Evolutionary conservation across 345 rosid species (phyloP).

Genomic region (Jatropha curcas): DNA sequence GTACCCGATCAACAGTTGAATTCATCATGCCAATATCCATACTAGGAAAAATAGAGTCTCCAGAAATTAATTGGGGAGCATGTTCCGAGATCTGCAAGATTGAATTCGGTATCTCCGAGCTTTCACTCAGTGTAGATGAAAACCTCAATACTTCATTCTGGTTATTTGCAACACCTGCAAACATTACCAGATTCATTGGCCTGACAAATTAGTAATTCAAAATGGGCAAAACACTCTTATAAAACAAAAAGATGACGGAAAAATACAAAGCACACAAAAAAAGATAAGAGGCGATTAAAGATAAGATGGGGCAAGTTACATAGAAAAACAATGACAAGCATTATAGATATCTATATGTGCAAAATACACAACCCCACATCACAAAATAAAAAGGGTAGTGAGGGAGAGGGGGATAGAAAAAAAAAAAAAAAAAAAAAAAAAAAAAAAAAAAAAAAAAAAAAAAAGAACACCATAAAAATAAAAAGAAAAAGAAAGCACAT

Average conservation of each 20-base stretch:
- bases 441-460: too few relatives aligned
- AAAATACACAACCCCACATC: background rate
- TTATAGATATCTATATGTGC: background rate
- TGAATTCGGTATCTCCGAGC: slow-evolving; percentile 11
- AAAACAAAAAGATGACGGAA: background rate
- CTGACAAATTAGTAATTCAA: background rate
- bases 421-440: too few relatives aligned
- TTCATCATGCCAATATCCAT: background rate
- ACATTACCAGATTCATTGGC: background rate
- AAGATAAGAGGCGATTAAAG: background rate
- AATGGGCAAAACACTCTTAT: background rate
- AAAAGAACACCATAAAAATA: too few relatives aligned
- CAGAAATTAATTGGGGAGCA: slow-evolving; percentile 6
- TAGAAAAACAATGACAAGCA: background rate
- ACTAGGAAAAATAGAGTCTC: slow-evolving; percentile 14
- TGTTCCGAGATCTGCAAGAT: slow-evolving; percentile 12
- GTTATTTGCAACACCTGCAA: slow-evolving; percentile 13
- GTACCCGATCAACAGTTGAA: slow-evolving; percentile 10
- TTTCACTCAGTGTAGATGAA: slow-evolving; percentile 1
- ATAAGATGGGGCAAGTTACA: background rate
- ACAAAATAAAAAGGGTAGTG: background rate
- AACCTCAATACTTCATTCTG: background rate
- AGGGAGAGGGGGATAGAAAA: too few relatives aligned
- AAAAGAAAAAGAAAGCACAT: too few relatives aligned
- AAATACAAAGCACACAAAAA: background rate